Base-by-base conservation (phyloP, 2,329 filamentous ascomycete genomes). In the Fusarium sarcochroum region DNA sequence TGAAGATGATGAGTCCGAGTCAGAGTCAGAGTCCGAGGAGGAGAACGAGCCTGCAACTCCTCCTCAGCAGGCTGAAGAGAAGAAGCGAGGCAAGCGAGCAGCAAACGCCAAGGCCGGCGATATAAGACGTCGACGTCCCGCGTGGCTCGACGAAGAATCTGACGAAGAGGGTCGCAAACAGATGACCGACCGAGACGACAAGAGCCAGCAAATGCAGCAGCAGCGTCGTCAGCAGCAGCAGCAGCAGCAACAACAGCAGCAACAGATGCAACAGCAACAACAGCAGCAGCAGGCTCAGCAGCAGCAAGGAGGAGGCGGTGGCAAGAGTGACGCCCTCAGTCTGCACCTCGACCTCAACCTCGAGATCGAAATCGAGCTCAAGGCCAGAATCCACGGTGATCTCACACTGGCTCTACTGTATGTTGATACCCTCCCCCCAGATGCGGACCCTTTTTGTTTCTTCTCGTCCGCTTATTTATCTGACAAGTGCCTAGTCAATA, bases 311-410 rank as follows among this genome's bases (percentile, higher is more conserved):
- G 58, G 58, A 32, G 67, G 62, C 10, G 70, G 71, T 7, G 69
- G 68, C 30, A 70, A 67, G n/a, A 73, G 73, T 5, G 71, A 75
- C 30, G 59, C 73, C 25, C 81, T 94, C 76, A 90, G 90, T 76
- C 79, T 96, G 72, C 87, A 90, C 37, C 81, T 96, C 21, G 93
- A 96, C 75, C 84, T 94, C 58, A 96, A 96, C 79, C 83, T 96
- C 58, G 93, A 96, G 70, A 86, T 96, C 49, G 93, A 96, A 79
- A 92, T 96, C 65, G 91, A 93, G 73, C 85, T 96, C 64, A 96
- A 96, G 84, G 93, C 93, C 20, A 90, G 91, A 79, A 94, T 96
- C 69, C 90, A 94, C 73, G 93, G 93, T 75, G 93, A 97, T 81
- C 81, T 97, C 68, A 94, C 92, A 34, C 80, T 96, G 69, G 91